These are phyloP conservation scores for Talaromyces sp. DNA, from an alignment of 2,329 filamentous ascomycete genomes.

Conservation along the genomic window DNA sequence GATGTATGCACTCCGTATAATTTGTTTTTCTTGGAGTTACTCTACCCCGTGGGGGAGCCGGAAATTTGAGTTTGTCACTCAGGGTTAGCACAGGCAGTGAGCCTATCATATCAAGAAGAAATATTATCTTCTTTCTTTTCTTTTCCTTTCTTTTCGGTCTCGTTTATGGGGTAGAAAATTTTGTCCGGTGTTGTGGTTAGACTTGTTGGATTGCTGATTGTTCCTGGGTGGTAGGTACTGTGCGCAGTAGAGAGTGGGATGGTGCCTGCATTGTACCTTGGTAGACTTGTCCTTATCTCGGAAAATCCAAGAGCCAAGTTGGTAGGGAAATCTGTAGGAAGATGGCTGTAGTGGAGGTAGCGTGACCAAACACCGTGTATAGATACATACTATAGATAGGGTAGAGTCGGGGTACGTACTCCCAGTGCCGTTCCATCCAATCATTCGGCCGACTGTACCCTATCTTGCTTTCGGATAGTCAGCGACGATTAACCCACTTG, in stretches of 20 bases:
- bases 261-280: not conserved
- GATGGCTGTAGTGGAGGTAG: not conserved
- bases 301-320: not conserved
- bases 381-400: conserved; percentile 11
- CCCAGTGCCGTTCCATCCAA: not conserved
- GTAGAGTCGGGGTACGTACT: not conserved
- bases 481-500: not conserved
- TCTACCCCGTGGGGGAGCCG: conserved; percentile 3
- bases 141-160: not conserved
- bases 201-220: not conserved
- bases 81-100: not conserved
- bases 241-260: not conserved
- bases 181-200: not conserved
- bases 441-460: not conserved
- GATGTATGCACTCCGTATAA: not conserved
- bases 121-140: not conserved
- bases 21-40: conserved; percentile 2
- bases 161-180: not conserved
- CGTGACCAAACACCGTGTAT: not conserved
- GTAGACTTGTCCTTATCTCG: not conserved
- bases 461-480: not conserved
- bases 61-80: not conserved
- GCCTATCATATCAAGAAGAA: not conserved
- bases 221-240: not conserved
- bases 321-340: not conserved